These are phyloP conservation scores for Petrea volubilis DNA, from an alignment of 257 asterid genomes.

Conservation along the genomic window DNA sequence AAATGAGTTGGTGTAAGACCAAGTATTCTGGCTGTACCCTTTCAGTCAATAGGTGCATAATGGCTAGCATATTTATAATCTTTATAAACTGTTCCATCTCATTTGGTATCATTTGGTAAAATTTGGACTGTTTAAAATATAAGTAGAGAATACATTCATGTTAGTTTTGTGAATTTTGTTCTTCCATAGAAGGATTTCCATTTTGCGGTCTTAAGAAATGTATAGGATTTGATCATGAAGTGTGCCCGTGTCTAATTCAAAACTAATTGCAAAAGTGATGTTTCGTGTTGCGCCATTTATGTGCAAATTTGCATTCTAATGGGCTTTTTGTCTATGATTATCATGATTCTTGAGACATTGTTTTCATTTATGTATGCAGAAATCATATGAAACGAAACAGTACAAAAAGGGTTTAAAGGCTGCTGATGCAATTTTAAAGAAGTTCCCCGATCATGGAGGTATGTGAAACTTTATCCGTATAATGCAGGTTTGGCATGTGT, in stretches of 20 bases:
- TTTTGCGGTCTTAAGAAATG: background rate
- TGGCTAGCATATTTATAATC: background rate
- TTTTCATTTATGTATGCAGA: conserved; percentile 48
- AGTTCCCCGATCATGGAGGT: conserved; percentile 99
- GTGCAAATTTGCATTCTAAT: background rate
- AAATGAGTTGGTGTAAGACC: too few species aligned
- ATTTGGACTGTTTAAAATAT: conserved; percentile 1
- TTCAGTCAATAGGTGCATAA: background rate
- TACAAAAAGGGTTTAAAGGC: conserved; percentile 98
- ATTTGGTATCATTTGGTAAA: background rate
- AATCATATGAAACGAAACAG: conserved; percentile 96
- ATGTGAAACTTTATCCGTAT: conserved; percentile 29
- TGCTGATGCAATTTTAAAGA: conserved; percentile 92
- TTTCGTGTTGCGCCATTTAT: background rate
- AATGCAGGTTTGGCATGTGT: background rate
- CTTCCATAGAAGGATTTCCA: background rate
- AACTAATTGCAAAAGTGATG: conserved; percentile 8
- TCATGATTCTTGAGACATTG: conserved; percentile 15
- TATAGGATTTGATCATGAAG: background rate
- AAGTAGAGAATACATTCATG: background rate
- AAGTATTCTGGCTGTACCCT: conserved; percentile 3
- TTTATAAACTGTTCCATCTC: background rate
- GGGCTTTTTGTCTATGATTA: background rate
- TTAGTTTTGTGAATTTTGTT: background rate
- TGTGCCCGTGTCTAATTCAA: background rate